Conservation (phyloP, 176 grass and related monocot genomes). For the Oryza meridionalis region DNA sequence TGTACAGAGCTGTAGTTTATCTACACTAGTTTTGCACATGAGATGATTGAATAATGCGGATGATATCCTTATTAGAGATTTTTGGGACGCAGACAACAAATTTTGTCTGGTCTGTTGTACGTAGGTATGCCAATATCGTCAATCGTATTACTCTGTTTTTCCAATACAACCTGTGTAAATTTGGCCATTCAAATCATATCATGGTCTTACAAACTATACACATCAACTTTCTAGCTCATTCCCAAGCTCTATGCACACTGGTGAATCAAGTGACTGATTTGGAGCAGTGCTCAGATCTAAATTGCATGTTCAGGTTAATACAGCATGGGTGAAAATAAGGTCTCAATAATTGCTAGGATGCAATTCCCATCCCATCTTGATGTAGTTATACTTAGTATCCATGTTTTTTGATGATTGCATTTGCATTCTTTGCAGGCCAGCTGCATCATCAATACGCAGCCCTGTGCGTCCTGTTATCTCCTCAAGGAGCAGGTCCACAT, state of each 20-base stretch:
- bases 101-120: not conserved
- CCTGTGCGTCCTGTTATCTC: slow-evolving; percentile 29
- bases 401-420: slow-evolving; percentile 26
- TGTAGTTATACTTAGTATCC: slow-evolving; percentile 25
- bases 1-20: not conserved
- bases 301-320: slow-evolving; percentile 17
- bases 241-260: not conserved
- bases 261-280: slow-evolving; percentile 7
- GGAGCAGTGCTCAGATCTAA: not conserved
- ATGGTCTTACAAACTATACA: not conserved
- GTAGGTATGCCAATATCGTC: not conserved
- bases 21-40: not conserved
- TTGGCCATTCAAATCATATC: not conserved
- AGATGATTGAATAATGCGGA: not conserved
- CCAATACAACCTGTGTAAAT: not conserved
- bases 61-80: not conserved
- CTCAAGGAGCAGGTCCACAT: slow-evolving; percentile 38
- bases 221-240: slow-evolving; percentile 24
- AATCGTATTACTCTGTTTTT: slow-evolving; percentile 10
- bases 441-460: slow-evolving; percentile 29
- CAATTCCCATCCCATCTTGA: not conserved
- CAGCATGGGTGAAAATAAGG: not conserved
- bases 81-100: not conserved
- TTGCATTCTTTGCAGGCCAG: slow-evolving; percentile 37
- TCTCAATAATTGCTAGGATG: slow-evolving; percentile 5